Conservation (phyloP, 1,284 basidiomycete species). For the Peniophora sp. region DNA sequence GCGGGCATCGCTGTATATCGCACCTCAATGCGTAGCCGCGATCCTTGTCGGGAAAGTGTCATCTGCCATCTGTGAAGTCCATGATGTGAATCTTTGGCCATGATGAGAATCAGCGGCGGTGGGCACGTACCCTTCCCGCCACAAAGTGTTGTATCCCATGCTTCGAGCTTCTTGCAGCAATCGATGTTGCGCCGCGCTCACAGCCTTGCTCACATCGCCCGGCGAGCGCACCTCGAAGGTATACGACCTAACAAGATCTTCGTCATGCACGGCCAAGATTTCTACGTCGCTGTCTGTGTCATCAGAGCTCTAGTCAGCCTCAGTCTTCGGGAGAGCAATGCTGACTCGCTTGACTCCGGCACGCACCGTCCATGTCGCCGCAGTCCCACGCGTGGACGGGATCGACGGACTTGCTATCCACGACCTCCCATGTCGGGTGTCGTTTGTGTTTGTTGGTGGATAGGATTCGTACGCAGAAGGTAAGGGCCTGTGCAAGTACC, state of each 20-base stretch:
- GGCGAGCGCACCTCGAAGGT: constrained; percentile 43
- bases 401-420: constrained; percentile 53
- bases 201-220: constrained; percentile 39
- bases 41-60: constrained; percentile 55
- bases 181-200: constrained; percentile 57
- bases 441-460: constrained; percentile 8
- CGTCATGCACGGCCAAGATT: constrained; percentile 41
- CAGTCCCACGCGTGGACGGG: constrained; percentile 59
- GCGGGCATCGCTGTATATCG: constrained; percentile 63
- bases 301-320: constrained; percentile 2
- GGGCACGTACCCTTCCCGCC: constrained; percentile 55
- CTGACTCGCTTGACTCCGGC: constrained; percentile 2
- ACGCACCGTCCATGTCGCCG: constrained; percentile 41
- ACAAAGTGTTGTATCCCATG: constrained; percentile 53
- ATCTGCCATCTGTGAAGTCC: constrained; percentile 50
- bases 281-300: constrained; percentile 36
- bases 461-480: constrained; percentile 7
- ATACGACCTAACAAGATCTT: constrained; percentile 50
- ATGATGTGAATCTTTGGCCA: not conserved
- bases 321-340: constrained; percentile 2
- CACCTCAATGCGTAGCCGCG: constrained; percentile 56
- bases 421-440: constrained; percentile 57
- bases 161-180: constrained; percentile 48
- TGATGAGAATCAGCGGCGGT: constrained; percentile 5
- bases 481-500: constrained; percentile 11